phyloP scores from a whole-genome alignment of 148 eudicot species.

The Diospyros lotus region DNA sequence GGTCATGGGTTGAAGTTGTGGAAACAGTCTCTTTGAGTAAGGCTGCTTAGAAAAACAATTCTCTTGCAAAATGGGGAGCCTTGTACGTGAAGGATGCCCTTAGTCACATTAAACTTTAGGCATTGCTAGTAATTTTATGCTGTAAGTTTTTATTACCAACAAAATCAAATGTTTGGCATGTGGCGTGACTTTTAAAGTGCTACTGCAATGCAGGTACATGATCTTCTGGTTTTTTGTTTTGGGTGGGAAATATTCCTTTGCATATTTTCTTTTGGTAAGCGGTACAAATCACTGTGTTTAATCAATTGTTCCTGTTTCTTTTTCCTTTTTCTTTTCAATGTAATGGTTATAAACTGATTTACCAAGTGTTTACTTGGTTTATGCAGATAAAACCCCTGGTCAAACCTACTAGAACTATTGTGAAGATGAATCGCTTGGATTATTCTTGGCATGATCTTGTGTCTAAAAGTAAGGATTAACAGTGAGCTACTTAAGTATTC shows the following conservation, averaged over 20 bases:
- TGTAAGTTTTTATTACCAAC: neutral
- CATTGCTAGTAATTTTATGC: too few species aligned
- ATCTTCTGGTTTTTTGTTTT: conserved; percentile 86
- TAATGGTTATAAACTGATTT: neutral
- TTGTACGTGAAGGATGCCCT: too few species aligned
- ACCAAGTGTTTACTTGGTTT: neutral
- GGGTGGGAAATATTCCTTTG: conserved; percentile 75
- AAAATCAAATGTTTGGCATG: neutral
- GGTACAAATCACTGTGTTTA: neutral
- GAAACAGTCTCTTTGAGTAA: too few species aligned
- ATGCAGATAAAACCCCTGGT: conserved; percentile 83
- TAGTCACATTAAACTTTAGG: too few species aligned
- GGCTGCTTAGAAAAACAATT: too few species aligned
- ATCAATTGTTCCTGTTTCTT: neutral
- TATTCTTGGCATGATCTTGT: conserved; percentile 98
- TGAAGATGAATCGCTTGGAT: conserved; percentile 31
- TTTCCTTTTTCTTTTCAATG: neutral
- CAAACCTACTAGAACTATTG: conserved; percentile 55
- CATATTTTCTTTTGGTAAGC: conserved; percentile 83
- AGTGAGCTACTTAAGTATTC: neutral
- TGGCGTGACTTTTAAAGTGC: conserved; percentile 3
- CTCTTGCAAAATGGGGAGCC: too few species aligned
- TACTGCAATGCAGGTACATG: conserved; percentile 51
- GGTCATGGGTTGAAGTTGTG: too few species aligned
- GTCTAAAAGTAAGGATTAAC: conserved; percentile 61